These are phyloP conservation scores for Cutaneotrichosporon dermatis DNA, from an alignment of 1,284 basidiomycete species.

Conservation along the genomic window DNA sequence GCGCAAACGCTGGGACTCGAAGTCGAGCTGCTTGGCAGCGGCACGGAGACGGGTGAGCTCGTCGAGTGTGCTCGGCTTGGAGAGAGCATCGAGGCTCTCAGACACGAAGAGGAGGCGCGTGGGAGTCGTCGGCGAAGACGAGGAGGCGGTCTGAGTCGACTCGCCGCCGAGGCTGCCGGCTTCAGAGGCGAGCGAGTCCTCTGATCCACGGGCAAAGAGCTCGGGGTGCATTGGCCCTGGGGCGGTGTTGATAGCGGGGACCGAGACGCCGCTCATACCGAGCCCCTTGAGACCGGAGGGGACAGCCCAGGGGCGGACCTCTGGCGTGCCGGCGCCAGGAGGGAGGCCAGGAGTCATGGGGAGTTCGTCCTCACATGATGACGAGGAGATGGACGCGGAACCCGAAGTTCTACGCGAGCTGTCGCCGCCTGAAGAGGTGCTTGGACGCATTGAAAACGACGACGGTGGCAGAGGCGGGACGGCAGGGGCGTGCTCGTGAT, in stretches of 20 bases:
- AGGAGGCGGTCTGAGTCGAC: conserved; percentile 7
- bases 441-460: not conserved
- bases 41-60: conserved; percentile 25
- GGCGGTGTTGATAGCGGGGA: not conserved
- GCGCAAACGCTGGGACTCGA: conserved; percentile 21
- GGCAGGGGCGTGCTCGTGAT: not conserved
- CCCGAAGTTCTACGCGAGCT: not conserved
- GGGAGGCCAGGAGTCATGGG: not conserved
- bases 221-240: not conserved
- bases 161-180: conserved; percentile 13
- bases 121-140: conserved; percentile 10
- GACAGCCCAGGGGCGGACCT: not conserved
- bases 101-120: conserved; percentile 23
- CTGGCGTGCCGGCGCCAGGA: not conserved
- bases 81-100: conserved; percentile 23
- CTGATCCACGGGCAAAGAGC: not conserved
- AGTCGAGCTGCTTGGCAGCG: conserved; percentile 26
- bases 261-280: not conserved
- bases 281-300: not conserved
- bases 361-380: not conserved
- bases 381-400: not conserved
- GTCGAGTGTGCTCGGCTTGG: conserved; percentile 24
- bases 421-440: not conserved
- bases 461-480: not conserved
- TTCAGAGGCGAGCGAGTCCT: conserved; percentile 1